Base-by-base conservation (phyloP, 2,329 filamentous ascomycete genomes). In the Cephalotrichum gorgonifer region DNA sequence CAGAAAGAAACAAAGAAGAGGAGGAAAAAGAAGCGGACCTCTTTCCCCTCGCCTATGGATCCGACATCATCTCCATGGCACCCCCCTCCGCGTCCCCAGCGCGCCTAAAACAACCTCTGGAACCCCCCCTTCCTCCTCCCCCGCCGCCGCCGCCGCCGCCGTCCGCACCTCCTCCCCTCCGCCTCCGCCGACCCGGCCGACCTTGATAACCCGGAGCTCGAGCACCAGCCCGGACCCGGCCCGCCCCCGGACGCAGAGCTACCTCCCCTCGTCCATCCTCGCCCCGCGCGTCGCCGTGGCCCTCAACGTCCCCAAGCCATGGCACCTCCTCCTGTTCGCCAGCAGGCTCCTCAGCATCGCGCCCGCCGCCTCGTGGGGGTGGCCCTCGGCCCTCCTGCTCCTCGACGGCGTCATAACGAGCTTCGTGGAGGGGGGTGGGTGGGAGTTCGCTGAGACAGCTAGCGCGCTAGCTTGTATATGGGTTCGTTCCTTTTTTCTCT, bases 251-350 rank as follows among this genome's bases (percentile, higher is more conserved):
- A 15, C 30, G 30, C 23, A n/a, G n/a, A n/a, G n/a, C 35, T 43
- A 49, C 41, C 47, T 49, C 20, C 47, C 47, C 3, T 54, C 57
- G 17, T 65, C 76, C 15, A 69, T 83, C 47, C 72, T 88, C 41
- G 85, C 89, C 59, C 86, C 86, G 12, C 85, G 86, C 50, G 80
- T 91, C 50, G 86, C 86, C 54, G 85, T 89, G 57, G 77, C 88
- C 28, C 75, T 91, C 43, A 86, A 86, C 47, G 79, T 93, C 15
- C 81, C 84, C 48, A 73, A 74, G 53, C 74, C 73, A 53, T 91
- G 86, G 83, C 83, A 90, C 62, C 72, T 85, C 39, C 82, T 83
- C 51, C 74, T 91, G 49, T 79, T 88, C 54, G 70, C 83, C 53
- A 82, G 85, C 56, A 81, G 87, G n/a, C 78, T 85, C 23, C 67